Percentiles rank a stretch among this genome's conserved stretches.
phyloP scores from a whole-genome alignment of 2,329 filamentous ascomycete genomes.

The Penicillium thymicola region DNA sequence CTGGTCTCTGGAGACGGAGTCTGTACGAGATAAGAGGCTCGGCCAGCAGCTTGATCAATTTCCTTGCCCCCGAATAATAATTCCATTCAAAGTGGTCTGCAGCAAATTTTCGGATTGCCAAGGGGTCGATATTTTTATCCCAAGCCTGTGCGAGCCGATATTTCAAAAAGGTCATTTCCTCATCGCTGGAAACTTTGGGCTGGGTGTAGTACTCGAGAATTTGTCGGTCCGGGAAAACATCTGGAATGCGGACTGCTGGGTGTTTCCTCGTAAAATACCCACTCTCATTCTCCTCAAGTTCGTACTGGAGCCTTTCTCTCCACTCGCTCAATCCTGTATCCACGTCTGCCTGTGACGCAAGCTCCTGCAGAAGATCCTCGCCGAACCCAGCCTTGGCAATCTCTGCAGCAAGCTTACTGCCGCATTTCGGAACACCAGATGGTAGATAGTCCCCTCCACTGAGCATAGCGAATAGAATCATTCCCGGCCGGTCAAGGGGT shows the following conservation, averaged over 20 bases:
- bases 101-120: slow-evolving; percentile 68
- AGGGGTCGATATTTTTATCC: slow-evolving; percentile 62
- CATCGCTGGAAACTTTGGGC: slow-evolving; percentile 69
- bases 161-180: slow-evolving; percentile 56
- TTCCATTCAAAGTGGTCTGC: slow-evolving; percentile 84
- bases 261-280: slow-evolving; percentile 76
- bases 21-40: slow-evolving; percentile 69
- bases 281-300: slow-evolving; percentile 79
- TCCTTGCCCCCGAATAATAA: slow-evolving; percentile 71
- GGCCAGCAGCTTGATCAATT: slow-evolving; percentile 77
- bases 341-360: slow-evolving; percentile 53
- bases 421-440: slow-evolving; percentile 81
- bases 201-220: slow-evolving; percentile 84
- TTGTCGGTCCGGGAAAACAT: slow-evolving; percentile 74
- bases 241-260: slow-evolving; percentile 69
- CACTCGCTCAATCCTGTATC: slow-evolving; percentile 56
- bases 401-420: slow-evolving; percentile 82
- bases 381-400: slow-evolving; percentile 88
- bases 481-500: slow-evolving; percentile 72
- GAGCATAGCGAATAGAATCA: slow-evolving; percentile 92
- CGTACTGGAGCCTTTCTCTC: slow-evolving; percentile 68
- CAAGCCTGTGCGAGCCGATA: slow-evolving; percentile 52
- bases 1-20: slow-evolving; percentile 43
- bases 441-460: slow-evolving; percentile 93
- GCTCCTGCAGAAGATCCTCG: slow-evolving; percentile 57